Conservation (phyloP, 2,329 filamentous ascomycete genomes). For the Calcarisporium arbuscula region DNA sequence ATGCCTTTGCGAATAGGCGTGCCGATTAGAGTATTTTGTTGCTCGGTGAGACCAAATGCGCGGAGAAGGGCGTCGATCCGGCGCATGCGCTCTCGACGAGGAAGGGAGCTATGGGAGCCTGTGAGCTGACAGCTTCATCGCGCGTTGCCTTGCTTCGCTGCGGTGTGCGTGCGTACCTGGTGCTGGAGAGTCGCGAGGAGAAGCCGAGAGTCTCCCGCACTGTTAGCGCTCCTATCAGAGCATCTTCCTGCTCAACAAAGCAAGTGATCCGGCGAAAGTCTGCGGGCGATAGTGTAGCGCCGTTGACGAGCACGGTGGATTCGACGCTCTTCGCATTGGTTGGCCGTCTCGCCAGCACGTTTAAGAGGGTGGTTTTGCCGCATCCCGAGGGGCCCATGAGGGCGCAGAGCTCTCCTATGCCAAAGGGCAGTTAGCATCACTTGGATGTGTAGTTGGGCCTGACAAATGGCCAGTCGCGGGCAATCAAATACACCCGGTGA, state of each 20-base stretch:
- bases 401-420: constrained; percentile 65
- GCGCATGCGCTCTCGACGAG: constrained; percentile 48
- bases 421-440: too few relatives aligned
- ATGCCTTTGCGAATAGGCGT: constrained; percentile 80
- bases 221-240: constrained; percentile 73
- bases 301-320: constrained; percentile 53
- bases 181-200: constrained; percentile 61
- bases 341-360: constrained; percentile 60
- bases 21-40: constrained; percentile 67
- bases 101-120: constrained; percentile 30
- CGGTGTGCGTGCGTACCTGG: constrained; percentile 33
- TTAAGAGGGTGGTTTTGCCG: constrained; percentile 80
- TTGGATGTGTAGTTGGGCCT: too few relatives aligned
- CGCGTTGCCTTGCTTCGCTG: too few relatives aligned
- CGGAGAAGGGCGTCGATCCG: constrained; percentile 62
- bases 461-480: too few relatives aligned
- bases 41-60: constrained; percentile 66
- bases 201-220: constrained; percentile 75
- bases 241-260: constrained; percentile 86
- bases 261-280: constrained; percentile 60
- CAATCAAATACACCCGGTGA: too few relatives aligned
- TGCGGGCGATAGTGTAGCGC: constrained; percentile 41
- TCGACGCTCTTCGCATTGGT: constrained; percentile 34
- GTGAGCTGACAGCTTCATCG: too few relatives aligned
- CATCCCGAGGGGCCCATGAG: constrained; percentile 71